phyloP scores from a whole-genome alignment of 129 eudicot species.

The Silybum marianum region DNA sequence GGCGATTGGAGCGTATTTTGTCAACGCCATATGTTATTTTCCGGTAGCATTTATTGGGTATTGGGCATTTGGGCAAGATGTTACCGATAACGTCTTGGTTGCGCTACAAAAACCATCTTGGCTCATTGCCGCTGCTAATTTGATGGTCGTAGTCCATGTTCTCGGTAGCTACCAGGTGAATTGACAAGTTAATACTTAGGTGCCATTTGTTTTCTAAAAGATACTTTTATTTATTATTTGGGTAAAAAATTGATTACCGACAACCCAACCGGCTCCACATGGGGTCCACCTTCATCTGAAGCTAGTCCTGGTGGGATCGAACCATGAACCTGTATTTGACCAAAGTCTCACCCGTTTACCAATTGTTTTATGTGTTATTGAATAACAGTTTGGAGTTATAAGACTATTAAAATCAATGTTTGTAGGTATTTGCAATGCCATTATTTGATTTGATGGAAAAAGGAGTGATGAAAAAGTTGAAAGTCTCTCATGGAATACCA shows the following conservation, averaged over 20 bases:
- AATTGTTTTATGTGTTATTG: neutral
- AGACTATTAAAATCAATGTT: neutral
- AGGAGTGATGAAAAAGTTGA: slow-evolving; percentile 37
- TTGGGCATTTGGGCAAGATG: slow-evolving; percentile 94
- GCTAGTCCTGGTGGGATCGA: too few relatives aligned
- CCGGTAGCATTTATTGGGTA: slow-evolving; percentile 92
- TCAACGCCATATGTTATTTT: slow-evolving; percentile 78
- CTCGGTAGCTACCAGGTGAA: slow-evolving; percentile 88
- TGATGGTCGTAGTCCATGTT: slow-evolving; percentile 95
- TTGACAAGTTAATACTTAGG: neutral
- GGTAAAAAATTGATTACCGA: too few relatives aligned
- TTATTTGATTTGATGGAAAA: slow-evolving; percentile 74
- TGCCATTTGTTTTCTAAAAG: neutral
- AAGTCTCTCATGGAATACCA: slow-evolving; percentile 52
- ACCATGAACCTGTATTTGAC: too few relatives aligned
- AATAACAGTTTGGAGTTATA: neutral
- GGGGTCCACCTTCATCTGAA: too few relatives aligned
- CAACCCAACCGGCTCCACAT: too few relatives aligned
- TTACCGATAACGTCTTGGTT: slow-evolving; percentile 78
- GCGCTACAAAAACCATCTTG: slow-evolving; percentile 73
- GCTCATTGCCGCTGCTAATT: slow-evolving; percentile 93
- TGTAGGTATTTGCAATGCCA: slow-evolving; percentile 95
- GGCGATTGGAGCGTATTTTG: slow-evolving; percentile 70
- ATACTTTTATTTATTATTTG: neutral
- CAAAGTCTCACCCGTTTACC: too few relatives aligned